A percentile compares a stretch with the other conserved stretches of the same genome.
These are phyloP conservation scores for Hypoxylon cercidicola DNA, from an alignment of 495 filamentous ascomycete genomes.

Conservation along the genomic window DNA sequence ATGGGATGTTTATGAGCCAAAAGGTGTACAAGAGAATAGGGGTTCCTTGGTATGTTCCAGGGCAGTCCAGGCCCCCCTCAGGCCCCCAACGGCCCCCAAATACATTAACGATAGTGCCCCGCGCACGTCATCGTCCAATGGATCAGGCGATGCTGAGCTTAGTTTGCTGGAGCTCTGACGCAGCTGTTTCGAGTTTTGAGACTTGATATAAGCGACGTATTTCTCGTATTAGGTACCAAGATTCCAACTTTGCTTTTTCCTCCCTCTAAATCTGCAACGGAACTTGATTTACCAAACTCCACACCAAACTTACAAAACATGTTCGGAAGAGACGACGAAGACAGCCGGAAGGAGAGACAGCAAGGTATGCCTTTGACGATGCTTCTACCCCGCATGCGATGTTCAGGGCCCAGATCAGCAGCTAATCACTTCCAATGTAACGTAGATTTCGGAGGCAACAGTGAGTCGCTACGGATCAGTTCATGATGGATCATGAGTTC, in stretches of 20 bases:
- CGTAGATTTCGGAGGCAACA: constrained; percentile 41
- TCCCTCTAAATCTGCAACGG: not conserved
- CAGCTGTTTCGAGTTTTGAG: constrained; percentile 26
- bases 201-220: constrained; percentile 21
- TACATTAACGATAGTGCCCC: constrained; percentile 19
- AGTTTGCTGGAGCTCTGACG: constrained; percentile 29
- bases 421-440: constrained; percentile 38
- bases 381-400: constrained; percentile 69
- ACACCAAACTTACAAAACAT: not conserved
- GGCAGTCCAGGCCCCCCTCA: not conserved
- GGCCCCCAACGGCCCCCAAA: not conserved
- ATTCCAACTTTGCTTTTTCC: constrained; percentile 5
- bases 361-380: constrained; percentile 60
- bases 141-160: constrained; percentile 16
- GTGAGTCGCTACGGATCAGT: constrained; percentile 23
- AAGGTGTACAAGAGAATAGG: not conserved
- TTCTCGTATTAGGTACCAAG: not conserved
- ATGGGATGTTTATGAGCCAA: not conserved
- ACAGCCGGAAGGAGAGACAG: constrained; percentile 33
- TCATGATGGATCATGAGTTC: not conserved
- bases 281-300: not conserved
- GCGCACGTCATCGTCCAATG: constrained; percentile 43
- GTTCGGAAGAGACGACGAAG: constrained; percentile 10
- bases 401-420: constrained; percentile 25
- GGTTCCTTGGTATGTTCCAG: constrained; percentile 2